Base-by-base conservation (phyloP, 805 yeast genomes). In the Priceomyces fermenticarens region DNA sequence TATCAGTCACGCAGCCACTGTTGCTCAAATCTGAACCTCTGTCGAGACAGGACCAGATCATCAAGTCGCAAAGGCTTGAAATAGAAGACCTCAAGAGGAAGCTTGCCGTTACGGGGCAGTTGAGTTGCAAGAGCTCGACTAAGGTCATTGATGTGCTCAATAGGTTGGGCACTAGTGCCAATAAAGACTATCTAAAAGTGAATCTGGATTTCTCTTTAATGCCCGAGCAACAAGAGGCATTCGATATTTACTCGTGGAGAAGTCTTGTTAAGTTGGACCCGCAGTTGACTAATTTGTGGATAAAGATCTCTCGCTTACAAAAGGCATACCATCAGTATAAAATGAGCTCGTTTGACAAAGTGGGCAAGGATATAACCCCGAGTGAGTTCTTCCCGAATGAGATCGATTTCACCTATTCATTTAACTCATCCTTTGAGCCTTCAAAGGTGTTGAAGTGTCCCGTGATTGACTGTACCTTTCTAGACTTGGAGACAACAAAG, bases 251-350 rank as follows among this genome's bases (percentile, higher is more conserved):
- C 53, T 56, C 65, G 16, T 70, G 74, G 75, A 55, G 65, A 37
- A 68, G 64, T 52, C 43, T 65, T 14, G 53, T 70, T 40, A 59
- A 58, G 38, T 39, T 68, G 12, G 75, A 70, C 46, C 71, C 71
- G 0, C 67, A 65, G 32, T 55, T 70, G 30, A 63, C 72, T 12
- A 51, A 60, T 3, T 54, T 70, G 34, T 70, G 75, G 75, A 58
- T 50, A 40, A 64, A 62, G 35, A 67, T 70, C 44, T 64, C 68
- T 26, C 63, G 58, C 38, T 51, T 70, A 43, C 75, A 69, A 46
- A 67, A 66, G 37, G 54, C 64, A 10, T 70, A 70, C 51, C 67
- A 63, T 41, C 45, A 57, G 32, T 70, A 65, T 52, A 69, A 68
- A 45, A 53, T 57, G 43, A 50, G 49, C 30, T 37, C 49, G 32